phyloP scores from a whole-genome alignment of 495 filamentous ascomycete genomes.

The Daldinia childiae region DNA sequence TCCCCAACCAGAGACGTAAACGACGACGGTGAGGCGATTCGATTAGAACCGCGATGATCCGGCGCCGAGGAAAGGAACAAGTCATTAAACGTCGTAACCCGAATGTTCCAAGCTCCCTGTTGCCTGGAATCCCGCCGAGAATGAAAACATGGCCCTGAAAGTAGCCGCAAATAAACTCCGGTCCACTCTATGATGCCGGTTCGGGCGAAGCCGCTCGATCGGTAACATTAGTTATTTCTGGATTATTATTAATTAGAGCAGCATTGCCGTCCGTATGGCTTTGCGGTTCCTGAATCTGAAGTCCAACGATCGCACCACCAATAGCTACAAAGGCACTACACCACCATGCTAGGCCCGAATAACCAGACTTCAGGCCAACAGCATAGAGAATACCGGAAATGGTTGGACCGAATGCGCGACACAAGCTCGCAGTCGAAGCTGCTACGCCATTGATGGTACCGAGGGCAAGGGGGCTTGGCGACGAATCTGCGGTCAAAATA shows the following conservation, averaged over 20 bases:
- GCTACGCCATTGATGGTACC: slow-evolving; percentile 94
- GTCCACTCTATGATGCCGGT: slow-evolving; percentile 13
- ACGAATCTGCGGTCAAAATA: slow-evolving; percentile 85
- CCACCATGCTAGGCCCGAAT: slow-evolving; percentile 94
- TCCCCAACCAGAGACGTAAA: slow-evolving; percentile 36
- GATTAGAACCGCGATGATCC: slow-evolving; percentile 35
- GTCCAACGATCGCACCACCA: slow-evolving; percentile 67
- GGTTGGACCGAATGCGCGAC: slow-evolving; percentile 86
- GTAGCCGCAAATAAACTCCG: slow-evolving; percentile 12
- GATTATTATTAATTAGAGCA: slow-evolving; percentile 29
- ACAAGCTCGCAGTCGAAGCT: slow-evolving; percentile 87
- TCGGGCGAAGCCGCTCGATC: slow-evolving; percentile 13
- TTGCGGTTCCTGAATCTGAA: slow-evolving; percentile 59
- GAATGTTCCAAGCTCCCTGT: slow-evolving; percentile 31
- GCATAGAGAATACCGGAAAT: slow-evolving; percentile 87
- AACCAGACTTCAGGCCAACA: slow-evolving; percentile 78
- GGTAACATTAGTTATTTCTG: slow-evolving; percentile 12
- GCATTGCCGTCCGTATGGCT: slow-evolving; percentile 52
- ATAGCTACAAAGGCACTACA: slow-evolving; percentile 78
- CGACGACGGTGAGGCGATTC: slow-evolving; percentile 28
- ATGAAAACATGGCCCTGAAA: slow-evolving; percentile 32
- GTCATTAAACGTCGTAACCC: slow-evolving; percentile 47
- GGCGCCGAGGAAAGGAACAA: slow-evolving; percentile 36
- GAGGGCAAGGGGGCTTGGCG: slow-evolving; percentile 79
- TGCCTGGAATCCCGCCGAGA: slow-evolving; percentile 35